Percentiles rank a stretch among this genome's conserved stretches.
Evolutionary conservation across 177 flowering plant genomes (phyloP).

Genomic region (Vitis hybrid): DNA sequence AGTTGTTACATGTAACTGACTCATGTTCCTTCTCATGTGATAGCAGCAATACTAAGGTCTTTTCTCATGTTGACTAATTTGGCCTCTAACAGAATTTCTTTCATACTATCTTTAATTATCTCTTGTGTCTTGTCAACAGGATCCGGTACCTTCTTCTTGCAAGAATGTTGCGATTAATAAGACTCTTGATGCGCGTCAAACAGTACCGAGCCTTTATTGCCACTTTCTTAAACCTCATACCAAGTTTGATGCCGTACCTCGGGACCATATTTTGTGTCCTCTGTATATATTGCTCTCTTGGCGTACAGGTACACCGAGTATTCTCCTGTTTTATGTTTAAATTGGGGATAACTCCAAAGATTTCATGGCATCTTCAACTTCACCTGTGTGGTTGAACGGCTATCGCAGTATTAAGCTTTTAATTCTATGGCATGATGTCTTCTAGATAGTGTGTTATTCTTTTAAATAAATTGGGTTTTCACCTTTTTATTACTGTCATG

Average conservation of each 20-base stretch:
- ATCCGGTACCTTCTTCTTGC: conserved; percentile 97
- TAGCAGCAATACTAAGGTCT: no score
- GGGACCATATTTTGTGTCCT: conserved; percentile 86
- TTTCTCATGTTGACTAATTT: neutral
- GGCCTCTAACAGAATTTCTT: neutral
- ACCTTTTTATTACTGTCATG: neutral
- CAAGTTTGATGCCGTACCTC: conserved; percentile 94
- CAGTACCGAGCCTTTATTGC: conserved; percentile 84
- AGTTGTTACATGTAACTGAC: neutral
- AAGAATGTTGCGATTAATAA: conserved; percentile 82
- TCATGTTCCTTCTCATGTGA: no score
- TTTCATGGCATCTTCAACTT: neutral
- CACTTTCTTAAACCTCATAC: conserved; percentile 85
- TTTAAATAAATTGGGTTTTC: neutral
- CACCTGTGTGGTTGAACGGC: neutral
- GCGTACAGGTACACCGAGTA: conserved; percentile 67
- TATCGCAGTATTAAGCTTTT: no score
- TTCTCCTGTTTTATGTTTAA: neutral
- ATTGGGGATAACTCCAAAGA: neutral
- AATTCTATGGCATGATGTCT: neutral
- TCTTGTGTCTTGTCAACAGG: conserved; percentile 47
- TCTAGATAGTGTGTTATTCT: neutral
- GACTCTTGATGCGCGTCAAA: conserved; percentile 78
- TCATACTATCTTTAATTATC: neutral
- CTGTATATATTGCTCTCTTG: conserved; percentile 88